Evolutionary conservation across 2,329 filamentous ascomycete species (phyloP), one percentile per base, ranked within the genome.

Genomic region (Colletotrichum eremochloae): DNA sequence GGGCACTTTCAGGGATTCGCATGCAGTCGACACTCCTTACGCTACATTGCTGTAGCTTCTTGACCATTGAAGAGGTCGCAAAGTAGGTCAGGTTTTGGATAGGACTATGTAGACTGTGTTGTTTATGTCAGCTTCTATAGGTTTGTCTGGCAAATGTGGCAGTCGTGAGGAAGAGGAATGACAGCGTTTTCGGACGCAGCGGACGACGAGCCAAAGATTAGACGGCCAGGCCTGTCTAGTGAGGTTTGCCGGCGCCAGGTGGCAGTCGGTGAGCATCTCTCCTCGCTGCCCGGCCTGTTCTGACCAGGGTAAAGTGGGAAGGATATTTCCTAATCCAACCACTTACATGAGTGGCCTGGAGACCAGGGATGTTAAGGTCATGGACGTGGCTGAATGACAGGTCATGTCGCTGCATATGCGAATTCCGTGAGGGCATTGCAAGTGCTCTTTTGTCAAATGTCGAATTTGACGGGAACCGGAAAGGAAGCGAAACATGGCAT

Each of bases 251-350:
- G 57, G 31, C 57, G 68, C 57, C 68, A 68, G 57, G 29, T 63
- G 68, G 65, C 66, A 69, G 55, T 72, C 66, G 69, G 69, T 72
- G 66, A 72, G 67, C 44, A 48, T 67, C 31, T 70, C 36, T 24
- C 20, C 48, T 53, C 29, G 33, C 20, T 29, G 46, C 11, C 62
- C 29, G 40, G 60, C 42, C 46, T 50, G 36, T 44, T 46, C 52
- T 29, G 46, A 33, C 52, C 52, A 56, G 56, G 56, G 36, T 58
- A 18, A 8, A 31, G 52, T 58, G 48, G 56, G 60, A 61, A 38
- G 50, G 63, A 29, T n/a, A 31, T 60, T 68, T 68, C 69, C 69
- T 56, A 69, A 64, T 72, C 53, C 69, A 65, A 72, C 69, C 57
- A 72, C 66, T 58, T 60, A 72, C 69, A 72, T 72, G 66, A 55